Evolutionary conservation across 495 filamentous ascomycete genomes (phyloP).

Genomic region (Tuber microsphaerosporum): DNA sequence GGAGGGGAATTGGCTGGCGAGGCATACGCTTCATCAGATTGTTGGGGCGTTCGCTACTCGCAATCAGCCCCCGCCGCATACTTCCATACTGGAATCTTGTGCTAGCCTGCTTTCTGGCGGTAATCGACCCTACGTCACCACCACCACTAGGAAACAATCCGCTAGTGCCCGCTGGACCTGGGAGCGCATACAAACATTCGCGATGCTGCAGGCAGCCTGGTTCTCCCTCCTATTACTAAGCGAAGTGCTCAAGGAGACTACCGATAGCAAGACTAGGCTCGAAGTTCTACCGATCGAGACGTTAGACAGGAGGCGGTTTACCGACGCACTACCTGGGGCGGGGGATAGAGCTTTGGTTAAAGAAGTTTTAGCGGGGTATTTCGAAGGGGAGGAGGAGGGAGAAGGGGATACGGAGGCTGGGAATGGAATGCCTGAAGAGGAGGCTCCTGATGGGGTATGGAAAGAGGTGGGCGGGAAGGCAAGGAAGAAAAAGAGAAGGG

Average conservation of each 20-base stretch:
- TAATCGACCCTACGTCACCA: not conserved
- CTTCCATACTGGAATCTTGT: not conserved
- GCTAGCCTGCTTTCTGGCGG: constrained; percentile 7
- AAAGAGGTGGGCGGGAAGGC: constrained; percentile 1
- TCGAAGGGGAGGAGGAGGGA: not conserved
- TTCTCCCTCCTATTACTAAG: constrained; percentile 34
- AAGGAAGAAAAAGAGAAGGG: not conserved
- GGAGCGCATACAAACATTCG: constrained; percentile 30
- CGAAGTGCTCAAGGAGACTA: constrained; percentile 15
- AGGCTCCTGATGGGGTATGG: not conserved
- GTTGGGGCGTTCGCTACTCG: constrained; percentile 5
- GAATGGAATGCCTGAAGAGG: not conserved
- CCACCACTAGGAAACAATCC: not conserved
- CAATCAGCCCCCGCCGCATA: constrained; percentile 12
- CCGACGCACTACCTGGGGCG: not conserved
- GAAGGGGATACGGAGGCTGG: not conserved
- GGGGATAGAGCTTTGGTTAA: not conserved
- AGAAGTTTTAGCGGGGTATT: constrained; percentile 3
- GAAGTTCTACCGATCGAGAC: constrained; percentile 1
- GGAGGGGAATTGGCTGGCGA: constrained; percentile 8
- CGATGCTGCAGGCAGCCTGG: constrained; percentile 35
- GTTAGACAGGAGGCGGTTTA: constrained; percentile 18
- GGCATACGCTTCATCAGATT: constrained; percentile 6
- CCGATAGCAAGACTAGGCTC: not conserved
- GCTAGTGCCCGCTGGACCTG: constrained; percentile 26